Evolutionary conservation across 441 rosid genomes (phyloP).

Genomic region (Erodium chrysanthum): DNA sequence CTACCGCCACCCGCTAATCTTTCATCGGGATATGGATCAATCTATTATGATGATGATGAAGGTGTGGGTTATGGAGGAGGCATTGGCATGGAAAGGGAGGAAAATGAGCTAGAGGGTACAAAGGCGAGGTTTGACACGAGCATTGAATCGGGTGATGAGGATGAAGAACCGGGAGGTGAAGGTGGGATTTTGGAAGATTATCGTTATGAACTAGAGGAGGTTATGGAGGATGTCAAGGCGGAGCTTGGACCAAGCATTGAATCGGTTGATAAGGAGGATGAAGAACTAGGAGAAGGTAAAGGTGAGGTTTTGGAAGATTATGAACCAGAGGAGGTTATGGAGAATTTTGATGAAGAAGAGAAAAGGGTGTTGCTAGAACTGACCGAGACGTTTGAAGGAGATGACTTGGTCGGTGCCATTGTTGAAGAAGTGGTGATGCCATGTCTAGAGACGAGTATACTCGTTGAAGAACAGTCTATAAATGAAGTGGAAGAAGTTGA

Average conservation of each 20-base stretch:
- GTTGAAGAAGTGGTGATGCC: conserved; percentile 13
- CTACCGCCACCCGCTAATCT: conserved; percentile 25
- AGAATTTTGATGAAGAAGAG: conserved; percentile 15
- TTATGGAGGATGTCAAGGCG: too few relatives aligned
- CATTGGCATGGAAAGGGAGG: conserved; percentile 22
- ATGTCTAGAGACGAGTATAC: conserved; percentile 22
- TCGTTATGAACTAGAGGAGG: too few relatives aligned
- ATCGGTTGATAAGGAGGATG: too few relatives aligned
- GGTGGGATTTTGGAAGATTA: too few relatives aligned
- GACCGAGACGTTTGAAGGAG: conserved; percentile 13
- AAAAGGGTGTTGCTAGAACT: conserved; percentile 13
- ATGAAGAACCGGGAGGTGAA: too few relatives aligned
- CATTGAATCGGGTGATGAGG: too few relatives aligned
- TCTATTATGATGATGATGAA: conserved; percentile 12
- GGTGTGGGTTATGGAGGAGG: conserved; percentile 13
- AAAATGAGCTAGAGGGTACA: conserved; percentile 23
- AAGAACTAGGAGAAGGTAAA: too few relatives aligned
- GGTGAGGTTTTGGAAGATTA: neutral
- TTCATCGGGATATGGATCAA: conserved; percentile 15
- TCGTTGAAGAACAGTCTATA: conserved; percentile 17
- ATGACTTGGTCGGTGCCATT: neutral
- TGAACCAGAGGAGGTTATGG: neutral
- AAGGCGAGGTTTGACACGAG: neutral
- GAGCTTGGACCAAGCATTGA: too few relatives aligned
- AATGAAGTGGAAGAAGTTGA: conserved; percentile 18